A percentile compares a stretch with the other conserved stretches of the same genome.
Evolutionary conservation across 495 filamentous ascomycete genomes (phyloP).

Genomic region (Rostrohypoxylon terebratum): DNA sequence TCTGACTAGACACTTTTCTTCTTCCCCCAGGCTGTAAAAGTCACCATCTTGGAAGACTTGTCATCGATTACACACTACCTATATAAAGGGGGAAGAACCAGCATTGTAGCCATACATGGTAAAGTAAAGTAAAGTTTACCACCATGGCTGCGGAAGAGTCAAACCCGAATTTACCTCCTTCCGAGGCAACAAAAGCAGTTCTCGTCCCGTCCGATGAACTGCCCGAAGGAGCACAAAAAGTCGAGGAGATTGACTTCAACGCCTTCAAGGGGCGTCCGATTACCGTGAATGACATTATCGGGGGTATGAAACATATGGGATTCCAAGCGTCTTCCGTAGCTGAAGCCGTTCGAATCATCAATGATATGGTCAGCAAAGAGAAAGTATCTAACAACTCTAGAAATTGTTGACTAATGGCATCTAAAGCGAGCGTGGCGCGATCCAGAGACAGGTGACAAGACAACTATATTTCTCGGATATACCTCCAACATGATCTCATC

Average conservation of each 20-base stretch:
- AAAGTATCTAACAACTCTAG: slow-evolving; percentile 17
- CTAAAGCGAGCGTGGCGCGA: slow-evolving; percentile 78
- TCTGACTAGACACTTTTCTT: neutral
- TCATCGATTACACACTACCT: neutral
- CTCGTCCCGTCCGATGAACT: slow-evolving; percentile 88
- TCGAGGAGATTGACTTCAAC: slow-evolving; percentile 92
- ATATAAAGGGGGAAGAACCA: neutral
- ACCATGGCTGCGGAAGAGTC: slow-evolving; percentile 43
- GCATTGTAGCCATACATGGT: slow-evolving; percentile 3
- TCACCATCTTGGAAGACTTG: slow-evolving; percentile 3
- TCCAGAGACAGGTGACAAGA: slow-evolving; percentile 75
- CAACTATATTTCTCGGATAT: slow-evolving; percentile 96
- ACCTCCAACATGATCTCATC: slow-evolving; percentile 98
- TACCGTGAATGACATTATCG: slow-evolving; percentile 84
- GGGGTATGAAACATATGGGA: slow-evolving; percentile 86
- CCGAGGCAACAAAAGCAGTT: slow-evolving; percentile 82
- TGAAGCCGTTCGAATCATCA: slow-evolving; percentile 87
- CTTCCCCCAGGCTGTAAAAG: neutral
- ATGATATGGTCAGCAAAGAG: slow-evolving; percentile 81
- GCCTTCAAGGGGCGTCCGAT: slow-evolving; percentile 76
- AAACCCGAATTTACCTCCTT: slow-evolving; percentile 62
- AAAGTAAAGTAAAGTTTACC: neutral
- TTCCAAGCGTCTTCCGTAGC: slow-evolving; percentile 91
- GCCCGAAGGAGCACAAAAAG: slow-evolving; percentile 75
- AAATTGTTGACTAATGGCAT: slow-evolving; percentile 17